Evolutionary conservation across 805 yeast genomes (phyloP).

Genomic region (Starmerella stigmatis): DNA sequence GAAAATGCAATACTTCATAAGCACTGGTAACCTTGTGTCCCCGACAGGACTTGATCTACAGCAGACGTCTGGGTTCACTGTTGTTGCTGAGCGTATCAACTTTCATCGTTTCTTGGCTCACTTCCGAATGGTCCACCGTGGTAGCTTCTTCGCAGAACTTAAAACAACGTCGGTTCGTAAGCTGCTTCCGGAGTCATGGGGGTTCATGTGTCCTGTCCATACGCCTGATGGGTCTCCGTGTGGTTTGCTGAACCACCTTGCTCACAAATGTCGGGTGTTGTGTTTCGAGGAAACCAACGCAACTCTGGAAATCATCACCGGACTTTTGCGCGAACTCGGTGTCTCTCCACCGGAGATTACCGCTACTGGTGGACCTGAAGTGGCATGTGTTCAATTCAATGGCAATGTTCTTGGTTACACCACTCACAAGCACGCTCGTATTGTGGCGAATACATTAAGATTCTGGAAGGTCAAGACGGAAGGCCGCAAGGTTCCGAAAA

Average conservation of each 20-base stretch:
- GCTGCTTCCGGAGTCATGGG: slow-evolving; percentile 96
- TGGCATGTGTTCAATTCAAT: slow-evolving; percentile 86
- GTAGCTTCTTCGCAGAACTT: slow-evolving; percentile 95
- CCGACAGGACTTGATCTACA: slow-evolving; percentile 96
- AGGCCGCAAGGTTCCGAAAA: slow-evolving; percentile 61
- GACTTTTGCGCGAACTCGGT: slow-evolving; percentile 57
- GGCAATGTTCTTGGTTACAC: slow-evolving; percentile 93
- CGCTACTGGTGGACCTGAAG: slow-evolving; percentile 74
- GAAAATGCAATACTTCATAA: slow-evolving; percentile 83
- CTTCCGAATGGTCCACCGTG: slow-evolving; percentile 99
- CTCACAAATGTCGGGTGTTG: slow-evolving; percentile 86
- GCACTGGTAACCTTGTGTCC: slow-evolving; percentile 94
- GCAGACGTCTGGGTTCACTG: slow-evolving; percentile 96
- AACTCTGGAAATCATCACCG: slow-evolving; percentile 15
- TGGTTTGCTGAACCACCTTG: slow-evolving; percentile 92
- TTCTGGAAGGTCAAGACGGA: slow-evolving; percentile 63
- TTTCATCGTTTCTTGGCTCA: slow-evolving; percentile 96
- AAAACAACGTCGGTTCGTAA: slow-evolving; percentile 96
- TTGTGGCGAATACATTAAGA: slow-evolving; percentile 81
- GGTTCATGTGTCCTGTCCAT: slow-evolving; percentile 96
- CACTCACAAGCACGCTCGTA: slow-evolving; percentile 73
- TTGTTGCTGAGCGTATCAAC: slow-evolving; percentile 96
- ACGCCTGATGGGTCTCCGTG: slow-evolving; percentile 99
- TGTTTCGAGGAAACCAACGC: slow-evolving; percentile 35
- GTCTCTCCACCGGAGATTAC: slow-evolving; percentile 74